Base-by-base conservation (phyloP, 306 rosid genomes). In the Parietaria judaica region DNA sequence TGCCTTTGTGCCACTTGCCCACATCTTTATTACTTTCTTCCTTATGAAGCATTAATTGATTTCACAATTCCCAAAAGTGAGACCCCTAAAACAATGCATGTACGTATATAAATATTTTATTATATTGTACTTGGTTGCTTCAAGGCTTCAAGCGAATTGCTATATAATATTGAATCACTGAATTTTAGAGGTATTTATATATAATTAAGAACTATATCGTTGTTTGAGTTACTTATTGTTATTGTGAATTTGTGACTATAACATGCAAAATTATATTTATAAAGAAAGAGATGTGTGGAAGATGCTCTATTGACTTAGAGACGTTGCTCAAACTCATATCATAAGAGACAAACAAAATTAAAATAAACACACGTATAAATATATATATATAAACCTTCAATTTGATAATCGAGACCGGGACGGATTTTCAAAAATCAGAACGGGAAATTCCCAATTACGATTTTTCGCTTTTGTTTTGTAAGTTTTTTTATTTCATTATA, bases 271-370 rank as follows among this genome's bases (percentile, higher is more conserved):
- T 34, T 51, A 56, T 23, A 23, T 23, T 23, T 23, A 23, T 23
- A 23, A 70, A n/a, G 34, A 38, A 53, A 41, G 45, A 41, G 9
- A 54, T 45, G 15, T 37, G 31, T 51, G 11, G 62, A 36, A 71
- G 61, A 71, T 63, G 73, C 38, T 36, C 0, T 46, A 41, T 65
- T 53, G 23, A 71, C 51, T 66, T 66, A 58, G 56, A 64, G 60
- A 60, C 54, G 74, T 67, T 69, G 56, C 37, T 61, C 23, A 48
- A 41, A 41, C 9, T 23, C 35, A 70, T 69, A 47, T n/a, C 15
- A 6, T 15, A 51, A n/a, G 12, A 67, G 64, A 61, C 67, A 61
- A 66, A 51, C 38, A 31, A 7, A 41, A 60, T 12, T n/a, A 11
- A 23, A 23, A 15, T 7, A 36, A 13, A 51, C 9, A 41, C 9